A percentile compares a stretch with the other conserved stretches of the same genome.
Conservation (phyloP, 2,329 filamentous ascomycete species). For the Zasmidium citrigriseum region DNA sequence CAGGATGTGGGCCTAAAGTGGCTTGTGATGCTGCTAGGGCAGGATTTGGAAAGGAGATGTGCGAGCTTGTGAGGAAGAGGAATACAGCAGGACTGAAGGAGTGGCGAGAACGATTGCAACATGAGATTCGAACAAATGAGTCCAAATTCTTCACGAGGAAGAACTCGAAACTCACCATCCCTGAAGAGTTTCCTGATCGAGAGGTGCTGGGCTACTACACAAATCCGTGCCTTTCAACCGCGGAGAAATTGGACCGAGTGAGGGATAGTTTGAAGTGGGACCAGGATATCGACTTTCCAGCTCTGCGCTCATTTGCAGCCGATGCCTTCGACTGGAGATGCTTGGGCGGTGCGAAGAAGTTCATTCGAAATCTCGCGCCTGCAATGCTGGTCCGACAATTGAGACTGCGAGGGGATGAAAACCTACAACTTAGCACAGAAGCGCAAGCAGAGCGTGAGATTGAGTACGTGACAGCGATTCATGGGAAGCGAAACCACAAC, state of each 20-base stretch:
- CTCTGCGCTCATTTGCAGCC: constrained; percentile 71
- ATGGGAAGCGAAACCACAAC: constrained; percentile 67
- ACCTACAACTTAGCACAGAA: constrained; percentile 31
- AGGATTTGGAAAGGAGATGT: constrained; percentile 79
- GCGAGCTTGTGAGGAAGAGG: constrained; percentile 58
- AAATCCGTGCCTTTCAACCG: constrained; percentile 75
- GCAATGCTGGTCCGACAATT: constrained; percentile 68
- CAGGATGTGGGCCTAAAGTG: constrained; percentile 81
- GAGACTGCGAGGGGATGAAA: constrained; percentile 37
- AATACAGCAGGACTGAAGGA: constrained; percentile 61
- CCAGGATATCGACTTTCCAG: constrained; percentile 62
- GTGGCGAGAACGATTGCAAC: constrained; percentile 73
- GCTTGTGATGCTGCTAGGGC: constrained; percentile 88
- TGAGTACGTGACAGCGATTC: constrained; percentile 65
- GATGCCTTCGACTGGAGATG: constrained; percentile 87
- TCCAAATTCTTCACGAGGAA: constrained; percentile 75
- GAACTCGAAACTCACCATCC: constrained; percentile 73
- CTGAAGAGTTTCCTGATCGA: constrained; percentile 76
- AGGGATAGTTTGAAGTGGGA: constrained; percentile 61
- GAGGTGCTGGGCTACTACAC: constrained; percentile 85
- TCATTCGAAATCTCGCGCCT: constrained; percentile 77
- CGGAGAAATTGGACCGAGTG: constrained; percentile 58
- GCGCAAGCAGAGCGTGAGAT: constrained; percentile 50
- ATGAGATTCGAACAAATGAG: constrained; percentile 82
- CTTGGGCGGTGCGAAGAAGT: constrained; percentile 76